Conservation (phyloP, 2,329 filamentous ascomycete species). For the Dactylellina parvicollis region DNA sequence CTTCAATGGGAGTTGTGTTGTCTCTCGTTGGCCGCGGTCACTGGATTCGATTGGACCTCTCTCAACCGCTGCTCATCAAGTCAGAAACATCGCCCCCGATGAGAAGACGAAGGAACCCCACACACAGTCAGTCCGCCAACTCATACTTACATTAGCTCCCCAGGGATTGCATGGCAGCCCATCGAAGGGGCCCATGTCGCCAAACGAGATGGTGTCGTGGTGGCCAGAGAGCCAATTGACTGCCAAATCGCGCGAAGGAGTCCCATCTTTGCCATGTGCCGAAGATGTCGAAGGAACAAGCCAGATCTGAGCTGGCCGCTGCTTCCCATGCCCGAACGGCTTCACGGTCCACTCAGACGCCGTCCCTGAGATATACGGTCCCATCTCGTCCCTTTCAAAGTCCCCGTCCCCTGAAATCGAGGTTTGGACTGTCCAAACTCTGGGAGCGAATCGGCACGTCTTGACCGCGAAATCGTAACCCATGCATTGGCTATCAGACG, state of each 20-base stretch:
- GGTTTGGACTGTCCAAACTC: conserved; percentile 12
- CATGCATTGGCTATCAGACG: conserved; percentile 49
- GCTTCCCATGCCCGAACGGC: conserved; percentile 9
- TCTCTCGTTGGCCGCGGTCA: conserved; percentile 19
- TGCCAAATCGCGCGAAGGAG: conserved; percentile 43
- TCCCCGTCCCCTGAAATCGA: conserved; percentile 46
- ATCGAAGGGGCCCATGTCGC: conserved; percentile 29
- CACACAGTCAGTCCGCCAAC: conserved; percentile 53
- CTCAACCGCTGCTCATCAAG: conserved; percentile 27
- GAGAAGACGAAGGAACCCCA: conserved; percentile 33
- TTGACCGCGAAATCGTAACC: conserved; percentile 25
- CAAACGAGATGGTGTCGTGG: conserved; percentile 52
- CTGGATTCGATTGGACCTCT: conserved; percentile 29
- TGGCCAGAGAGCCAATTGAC: conserved; percentile 53
- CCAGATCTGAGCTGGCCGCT: conserved; percentile 42
- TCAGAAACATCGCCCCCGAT: conserved; percentile 9
- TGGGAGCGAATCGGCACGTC: conserved; percentile 50
- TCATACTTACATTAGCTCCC: conserved; percentile 54
- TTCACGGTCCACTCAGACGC: conserved; percentile 36
- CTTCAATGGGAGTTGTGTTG: neutral
- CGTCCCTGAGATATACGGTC: conserved; percentile 39
- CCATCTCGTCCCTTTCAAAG: conserved; percentile 39
- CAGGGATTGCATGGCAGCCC: conserved; percentile 50
- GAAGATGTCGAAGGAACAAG: no score
- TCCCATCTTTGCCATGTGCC: conserved; percentile 42